Evolutionary conservation across 2,329 filamentous ascomycete species (phyloP).

Genomic region (Colletotrichum lini): DNA sequence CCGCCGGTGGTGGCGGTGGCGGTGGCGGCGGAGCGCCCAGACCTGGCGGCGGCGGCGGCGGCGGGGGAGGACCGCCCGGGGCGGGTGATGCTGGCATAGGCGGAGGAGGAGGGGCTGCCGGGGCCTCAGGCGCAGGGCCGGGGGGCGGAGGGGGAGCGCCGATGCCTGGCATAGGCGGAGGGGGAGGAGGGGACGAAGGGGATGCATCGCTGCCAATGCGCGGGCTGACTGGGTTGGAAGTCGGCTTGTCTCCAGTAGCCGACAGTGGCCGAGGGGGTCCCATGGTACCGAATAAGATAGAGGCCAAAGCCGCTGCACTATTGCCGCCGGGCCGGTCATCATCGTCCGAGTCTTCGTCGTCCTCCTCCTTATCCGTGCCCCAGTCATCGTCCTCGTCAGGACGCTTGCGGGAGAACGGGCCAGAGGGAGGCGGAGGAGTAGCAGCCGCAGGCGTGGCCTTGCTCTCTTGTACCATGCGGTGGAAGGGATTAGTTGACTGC

Average conservation of each 20-base stretch:
- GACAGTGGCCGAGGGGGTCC: constrained; percentile 90
- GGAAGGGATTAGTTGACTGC: constrained; percentile 93
- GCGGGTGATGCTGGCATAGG: constrained; percentile 50
- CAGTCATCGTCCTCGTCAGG: constrained; percentile 79
- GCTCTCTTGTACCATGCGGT: constrained; percentile 81
- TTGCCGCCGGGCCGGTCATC: constrained; percentile 85
- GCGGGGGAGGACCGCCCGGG: constrained; percentile 49
- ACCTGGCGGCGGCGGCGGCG: constrained; percentile 58
- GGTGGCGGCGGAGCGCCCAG: constrained; percentile 56
- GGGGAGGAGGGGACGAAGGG: constrained; percentile 51
- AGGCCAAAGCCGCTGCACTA: constrained; percentile 91
- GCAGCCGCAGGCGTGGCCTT: constrained; percentile 56
- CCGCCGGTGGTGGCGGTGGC: constrained; percentile 59
- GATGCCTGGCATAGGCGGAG: constrained; percentile 45
- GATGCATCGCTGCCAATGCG: constrained; percentile 56
- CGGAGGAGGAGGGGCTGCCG: constrained; percentile 51
- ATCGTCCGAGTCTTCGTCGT: constrained; percentile 76
- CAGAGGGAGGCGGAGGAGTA: constrained; percentile 60
- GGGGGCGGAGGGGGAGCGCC: constrained; percentile 51
- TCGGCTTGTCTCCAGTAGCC: constrained; percentile 80
- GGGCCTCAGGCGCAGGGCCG: constrained; percentile 44
- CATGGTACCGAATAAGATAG: constrained; percentile 97
- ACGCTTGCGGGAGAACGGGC: constrained; percentile 67
- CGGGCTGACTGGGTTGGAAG: constrained; percentile 57
- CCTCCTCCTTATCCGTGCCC: constrained; percentile 79